Percentiles rank a stretch among this genome's conserved stretches.
Conservation (phyloP, 257 asterid genomes). For the Galeopsis tetrahit region DNA sequence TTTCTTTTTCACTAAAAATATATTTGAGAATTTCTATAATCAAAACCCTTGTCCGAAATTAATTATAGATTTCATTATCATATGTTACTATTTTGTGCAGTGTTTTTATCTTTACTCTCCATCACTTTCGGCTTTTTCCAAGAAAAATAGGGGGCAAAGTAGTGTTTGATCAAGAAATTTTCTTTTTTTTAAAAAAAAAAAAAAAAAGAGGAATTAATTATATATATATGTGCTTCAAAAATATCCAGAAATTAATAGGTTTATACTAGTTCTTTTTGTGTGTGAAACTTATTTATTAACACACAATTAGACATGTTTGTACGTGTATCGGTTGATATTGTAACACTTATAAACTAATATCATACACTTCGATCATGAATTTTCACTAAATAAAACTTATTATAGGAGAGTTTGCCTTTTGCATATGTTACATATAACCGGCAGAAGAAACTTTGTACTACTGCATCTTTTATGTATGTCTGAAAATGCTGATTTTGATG, state of each 20-base stretch:
- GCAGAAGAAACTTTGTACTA: too few relatives aligned
- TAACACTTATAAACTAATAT: too few relatives aligned
- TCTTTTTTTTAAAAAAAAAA: neutral
- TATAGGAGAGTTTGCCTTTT: too few relatives aligned
- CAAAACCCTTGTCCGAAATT: neutral
- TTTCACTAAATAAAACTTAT: too few relatives aligned
- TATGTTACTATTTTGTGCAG: constrained; percentile 24
- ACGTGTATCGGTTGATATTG: too few relatives aligned
- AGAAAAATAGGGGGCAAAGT: constrained; percentile 7
- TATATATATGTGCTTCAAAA: neutral
- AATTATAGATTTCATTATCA: constrained; percentile 28
- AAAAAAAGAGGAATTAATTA: constrained; percentile 1
- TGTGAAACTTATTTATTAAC: too few relatives aligned
- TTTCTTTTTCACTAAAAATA: neutral
- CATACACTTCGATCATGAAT: too few relatives aligned
- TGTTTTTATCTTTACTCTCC: constrained; percentile 39
- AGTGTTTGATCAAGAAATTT: neutral
- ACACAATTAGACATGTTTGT: too few relatives aligned
- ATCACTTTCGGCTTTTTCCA: constrained; percentile 37
- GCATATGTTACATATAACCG: too few relatives aligned
- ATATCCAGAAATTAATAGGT: constrained; percentile 18
- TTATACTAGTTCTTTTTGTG: neutral
- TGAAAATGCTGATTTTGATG: constrained; percentile 35
- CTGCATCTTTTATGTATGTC: neutral
- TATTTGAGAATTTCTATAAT: neutral